Conservation (phyloP, 1,139 yeast species). For the Yamadazyma conglobata region DNA sequence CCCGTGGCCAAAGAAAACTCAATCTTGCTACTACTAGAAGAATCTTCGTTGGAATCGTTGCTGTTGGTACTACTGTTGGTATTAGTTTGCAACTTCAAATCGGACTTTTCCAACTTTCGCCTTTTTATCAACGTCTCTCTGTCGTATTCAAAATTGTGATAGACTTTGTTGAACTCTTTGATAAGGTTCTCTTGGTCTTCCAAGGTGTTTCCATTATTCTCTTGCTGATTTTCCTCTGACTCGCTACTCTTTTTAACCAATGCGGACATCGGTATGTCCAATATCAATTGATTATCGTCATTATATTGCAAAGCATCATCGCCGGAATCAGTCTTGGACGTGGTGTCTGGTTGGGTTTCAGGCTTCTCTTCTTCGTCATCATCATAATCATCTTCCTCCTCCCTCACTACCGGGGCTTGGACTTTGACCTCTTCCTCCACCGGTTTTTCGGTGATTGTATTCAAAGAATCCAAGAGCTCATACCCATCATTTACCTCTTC, state of each 20-base stretch:
- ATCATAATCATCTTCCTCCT: conserved; percentile 42
- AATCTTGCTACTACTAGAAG: conserved; percentile 37
- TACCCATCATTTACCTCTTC: conserved; percentile 39
- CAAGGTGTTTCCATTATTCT: conserved; percentile 7
- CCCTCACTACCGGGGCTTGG: conserved; percentile 20
- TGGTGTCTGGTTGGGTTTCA: conserved; percentile 18
- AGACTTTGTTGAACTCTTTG: conserved; percentile 53
- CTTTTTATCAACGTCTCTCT: conserved; percentile 74
- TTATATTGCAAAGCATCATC: conserved; percentile 15
- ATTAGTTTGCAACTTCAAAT: conserved; percentile 55
- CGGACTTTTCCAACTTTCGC: conserved; percentile 75
- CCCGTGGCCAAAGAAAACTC: conserved; percentile 39
- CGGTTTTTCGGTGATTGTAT: conserved; percentile 15
- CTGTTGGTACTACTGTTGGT: conserved; percentile 4
- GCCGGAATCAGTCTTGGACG: background rate
- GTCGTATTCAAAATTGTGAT: conserved; percentile 84
- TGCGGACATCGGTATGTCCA: conserved; percentile 29
- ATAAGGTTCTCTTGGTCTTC: conserved; percentile 40
- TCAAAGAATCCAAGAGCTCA: conserved; percentile 35
- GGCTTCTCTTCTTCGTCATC: conserved; percentile 34
- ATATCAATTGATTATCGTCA: conserved; percentile 26
- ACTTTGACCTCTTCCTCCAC: conserved; percentile 13
- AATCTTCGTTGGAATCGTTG: conserved; percentile 6
- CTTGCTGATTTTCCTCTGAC: conserved; percentile 1
- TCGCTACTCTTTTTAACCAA: conserved; percentile 16